Evolutionary conservation across 192 early-diverging fungal species (phyloP).

Genomic region (Coemansia sp.): DNA sequence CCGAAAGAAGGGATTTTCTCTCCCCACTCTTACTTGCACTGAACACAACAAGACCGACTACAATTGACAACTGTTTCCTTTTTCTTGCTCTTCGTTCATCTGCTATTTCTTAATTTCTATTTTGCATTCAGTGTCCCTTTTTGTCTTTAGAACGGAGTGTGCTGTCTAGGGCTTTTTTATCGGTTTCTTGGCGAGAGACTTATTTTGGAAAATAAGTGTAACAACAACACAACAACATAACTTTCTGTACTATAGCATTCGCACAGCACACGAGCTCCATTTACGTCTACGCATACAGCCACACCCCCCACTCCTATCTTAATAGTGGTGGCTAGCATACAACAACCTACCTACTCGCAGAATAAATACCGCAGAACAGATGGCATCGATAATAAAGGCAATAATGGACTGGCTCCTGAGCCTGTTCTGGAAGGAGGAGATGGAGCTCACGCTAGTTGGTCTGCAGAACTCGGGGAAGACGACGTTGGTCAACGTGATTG

Average conservation of each 20-base stretch:
- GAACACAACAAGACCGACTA: too few relatives aligned
- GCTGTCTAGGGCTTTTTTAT: constrained; percentile 3
- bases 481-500: constrained; percentile 83
- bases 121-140: constrained; percentile 15
- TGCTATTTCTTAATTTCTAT: constrained; percentile 6
- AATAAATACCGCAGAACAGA: constrained; percentile 1
- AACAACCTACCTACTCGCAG: neutral
- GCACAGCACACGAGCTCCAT: neutral
- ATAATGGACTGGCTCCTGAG: constrained; percentile 68
- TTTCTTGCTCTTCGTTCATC: constrained; percentile 5
- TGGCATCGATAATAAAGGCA: constrained; percentile 53
- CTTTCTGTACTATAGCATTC: neutral
- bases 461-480: constrained; percentile 88
- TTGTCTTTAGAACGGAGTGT: constrained; percentile 10
- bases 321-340: neutral
- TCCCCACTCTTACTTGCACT: neutral
- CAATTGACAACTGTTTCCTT: neutral
- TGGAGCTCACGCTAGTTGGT: constrained; percentile 86
- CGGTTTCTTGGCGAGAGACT: neutral
- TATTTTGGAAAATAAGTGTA: neutral
- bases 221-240: constrained; percentile 1
- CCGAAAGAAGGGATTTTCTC: neutral
- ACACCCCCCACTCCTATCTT: neutral
- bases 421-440: constrained; percentile 85
- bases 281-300: neutral